Conservation (phyloP, 768 basidiomycete species). For the Boletus pseudo-olivaceus region DNA sequence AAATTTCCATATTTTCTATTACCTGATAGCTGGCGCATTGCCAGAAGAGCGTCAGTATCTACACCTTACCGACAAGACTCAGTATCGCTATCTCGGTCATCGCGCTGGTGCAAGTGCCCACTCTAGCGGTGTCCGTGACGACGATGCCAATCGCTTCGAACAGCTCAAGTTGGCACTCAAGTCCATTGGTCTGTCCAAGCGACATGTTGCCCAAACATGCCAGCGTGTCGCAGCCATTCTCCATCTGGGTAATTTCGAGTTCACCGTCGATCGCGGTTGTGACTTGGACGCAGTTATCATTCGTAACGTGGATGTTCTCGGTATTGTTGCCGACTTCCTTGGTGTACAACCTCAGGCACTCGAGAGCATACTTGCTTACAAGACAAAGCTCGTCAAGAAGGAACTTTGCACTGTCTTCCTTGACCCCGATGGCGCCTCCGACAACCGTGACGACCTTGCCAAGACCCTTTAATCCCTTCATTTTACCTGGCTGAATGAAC, state of each 20-base stretch:
- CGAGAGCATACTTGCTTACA: constrained; percentile 82
- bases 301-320: constrained; percentile 39
- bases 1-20: constrained; percentile 98
- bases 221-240: constrained; percentile 32
- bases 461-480: constrained; percentile 90
- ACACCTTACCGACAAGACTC: constrained; percentile 73
- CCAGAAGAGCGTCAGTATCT: constrained; percentile 87
- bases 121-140: constrained; percentile 53
- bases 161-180: constrained; percentile 95
- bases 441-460: constrained; percentile 91
- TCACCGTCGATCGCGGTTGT: constrained; percentile 59
- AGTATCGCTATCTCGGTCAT: constrained; percentile 85
- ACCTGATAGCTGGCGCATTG: constrained; percentile 88
- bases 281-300: too few relatives aligned
- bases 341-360: constrained; percentile 45
- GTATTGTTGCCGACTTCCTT: constrained; percentile 49
- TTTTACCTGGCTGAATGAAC: constrained; percentile 94
- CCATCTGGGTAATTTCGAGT: constrained; percentile 94
- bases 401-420: constrained; percentile 97
- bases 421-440: constrained; percentile 83
- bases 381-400: constrained; percentile 88
- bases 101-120: constrained; percentile 46
- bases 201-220: constrained; percentile 89
- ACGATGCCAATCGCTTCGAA: constrained; percentile 83
- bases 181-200: constrained; percentile 87